Evolutionary conservation across 1,284 basidiomycete genomes (phyloP).

Genomic region (Ustilago esculenta): DNA sequence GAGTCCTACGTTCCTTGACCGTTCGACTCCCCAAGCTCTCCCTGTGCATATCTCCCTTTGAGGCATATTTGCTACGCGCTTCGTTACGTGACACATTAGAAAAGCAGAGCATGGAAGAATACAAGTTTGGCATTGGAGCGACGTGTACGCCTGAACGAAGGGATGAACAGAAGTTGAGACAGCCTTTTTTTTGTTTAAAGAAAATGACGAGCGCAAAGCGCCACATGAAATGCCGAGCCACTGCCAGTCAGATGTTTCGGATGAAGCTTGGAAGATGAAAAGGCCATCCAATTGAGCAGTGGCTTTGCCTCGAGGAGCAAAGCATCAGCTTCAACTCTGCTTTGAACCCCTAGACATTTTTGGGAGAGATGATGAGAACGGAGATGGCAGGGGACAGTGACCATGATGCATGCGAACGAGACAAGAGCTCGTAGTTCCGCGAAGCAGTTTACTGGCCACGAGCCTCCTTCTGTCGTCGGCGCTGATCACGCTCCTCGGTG

Average conservation of each 20-base stretch:
- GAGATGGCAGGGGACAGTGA: constrained; percentile 7
- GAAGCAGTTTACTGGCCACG: constrained; percentile 41
- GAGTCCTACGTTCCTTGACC: no score
- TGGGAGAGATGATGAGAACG: constrained; percentile 6
- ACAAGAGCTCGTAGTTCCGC: not conserved
- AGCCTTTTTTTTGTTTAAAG: no score
- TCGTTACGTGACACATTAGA: not conserved
- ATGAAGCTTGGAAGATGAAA: constrained; percentile 4
- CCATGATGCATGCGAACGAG: constrained; percentile 10
- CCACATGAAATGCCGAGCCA: constrained; percentile 10
- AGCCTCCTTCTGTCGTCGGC: constrained; percentile 60
- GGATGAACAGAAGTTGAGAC: constrained; percentile 12
- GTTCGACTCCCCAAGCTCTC: no score
- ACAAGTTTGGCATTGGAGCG: constrained; percentile 34
- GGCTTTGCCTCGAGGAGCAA: constrained; percentile 17
- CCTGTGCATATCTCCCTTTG: no score
- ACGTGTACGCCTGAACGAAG: constrained; percentile 19
- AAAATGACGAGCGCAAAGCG: constrained; percentile 13
- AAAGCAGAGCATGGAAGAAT: constrained; percentile 14
- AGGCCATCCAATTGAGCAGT: constrained; percentile 1
- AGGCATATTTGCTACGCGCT: no score
- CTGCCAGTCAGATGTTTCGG: not conserved
- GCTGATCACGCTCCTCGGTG: constrained; percentile 69
- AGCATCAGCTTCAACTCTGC: not conserved
- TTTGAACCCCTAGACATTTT: constrained; percentile 6